Base-by-base conservation (phyloP, 2,329 filamentous ascomycete genomes). In the Fusarium incarnatum region DNA sequence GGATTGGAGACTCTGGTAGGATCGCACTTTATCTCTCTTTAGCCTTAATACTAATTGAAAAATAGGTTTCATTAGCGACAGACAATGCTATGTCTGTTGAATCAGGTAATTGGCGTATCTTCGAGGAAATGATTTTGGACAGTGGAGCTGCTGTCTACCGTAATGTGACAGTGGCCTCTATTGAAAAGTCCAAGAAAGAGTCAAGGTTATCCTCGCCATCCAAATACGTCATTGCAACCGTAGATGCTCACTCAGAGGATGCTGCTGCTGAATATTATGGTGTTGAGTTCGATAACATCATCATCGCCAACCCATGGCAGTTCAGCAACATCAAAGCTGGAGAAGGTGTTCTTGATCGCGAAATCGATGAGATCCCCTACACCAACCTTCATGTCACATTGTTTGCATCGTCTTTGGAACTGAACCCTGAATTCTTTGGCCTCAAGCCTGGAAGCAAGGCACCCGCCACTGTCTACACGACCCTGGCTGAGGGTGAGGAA, bases 51-150 rank as follows among this genome's bases (percentile, higher is more conserved):
- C 56, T 74, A 27, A 75, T 22, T n/a, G 11, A 13, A 11, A 22
- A 28, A n/a, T 32, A 84, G 83, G 92, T 97, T 4, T 95, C 94
- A 45, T 93, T 98, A 89, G 92, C 94, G 4, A 92, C 94, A 0
- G 91, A 95, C 55, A 94, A 94, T 9, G 93, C 94, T 1, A 88
- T 94, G 77, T 85, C 91, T 20, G 87, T 98, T 2, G 80, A 87
- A 16, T 94, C 94, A 9, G 96, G 96, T 3, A 99, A 98, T 79
- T 98, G 94, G 94, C 90, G 89, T 74, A 97, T 99, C 57, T 99
- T 99, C 77, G 86, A 91, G n/a, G 82, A 85, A 46, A 97, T 98
- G 92, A 82, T 95, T 2, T 84, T 87, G 40, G 81, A 83, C 1
- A 91, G 93, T 2, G 81, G 85, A 5, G 89, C 92, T 0, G 79